Evolutionary conservation across 371 early-diverging fungal species (phyloP).

Genomic region (Mortierella sp.): DNA sequence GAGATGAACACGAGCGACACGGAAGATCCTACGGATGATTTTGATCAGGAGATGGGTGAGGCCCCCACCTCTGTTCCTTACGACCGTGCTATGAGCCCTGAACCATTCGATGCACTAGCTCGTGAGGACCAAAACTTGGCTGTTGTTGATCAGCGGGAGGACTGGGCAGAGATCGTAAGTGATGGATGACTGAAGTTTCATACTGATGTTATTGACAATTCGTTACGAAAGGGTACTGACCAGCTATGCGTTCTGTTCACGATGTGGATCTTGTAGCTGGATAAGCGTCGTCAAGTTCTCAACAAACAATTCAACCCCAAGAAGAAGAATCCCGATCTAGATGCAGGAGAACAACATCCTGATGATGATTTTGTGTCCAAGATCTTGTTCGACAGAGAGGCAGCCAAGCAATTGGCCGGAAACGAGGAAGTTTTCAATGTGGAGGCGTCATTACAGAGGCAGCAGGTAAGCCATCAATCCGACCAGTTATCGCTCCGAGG

Average conservation of each 20-base stretch:
- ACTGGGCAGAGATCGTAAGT: constrained; percentile 69
- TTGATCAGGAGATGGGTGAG: constrained; percentile 45
- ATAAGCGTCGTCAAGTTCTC: constrained; percentile 67
- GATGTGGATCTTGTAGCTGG: constrained; percentile 54
- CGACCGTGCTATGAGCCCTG: constrained; percentile 75
- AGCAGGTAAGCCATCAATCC: constrained; percentile 53
- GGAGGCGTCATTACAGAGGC: constrained; percentile 72
- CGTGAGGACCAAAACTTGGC: constrained; percentile 67
- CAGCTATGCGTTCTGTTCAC: background rate
- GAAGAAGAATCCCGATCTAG: constrained; percentile 41
- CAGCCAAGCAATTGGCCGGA: constrained; percentile 80
- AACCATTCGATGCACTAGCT: constrained; percentile 58
- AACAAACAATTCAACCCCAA: constrained; percentile 67
- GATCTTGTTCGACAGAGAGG: constrained; percentile 71
- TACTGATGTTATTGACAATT: too few species aligned
- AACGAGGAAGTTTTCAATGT: constrained; percentile 85
- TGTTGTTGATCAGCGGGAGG: constrained; percentile 71
- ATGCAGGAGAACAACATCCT: constrained; percentile 44
- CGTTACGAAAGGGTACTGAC: background rate
- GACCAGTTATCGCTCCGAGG: background rate
- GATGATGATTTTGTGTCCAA: constrained; percentile 52
- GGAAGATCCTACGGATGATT: constrained; percentile 61
- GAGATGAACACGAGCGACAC: constrained; percentile 20
- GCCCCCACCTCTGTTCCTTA: constrained; percentile 57
- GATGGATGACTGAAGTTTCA: background rate